Evolutionary conservation across 2,329 filamentous ascomycete species (phyloP).

Genomic region (Monosporascus sp.): DNA sequence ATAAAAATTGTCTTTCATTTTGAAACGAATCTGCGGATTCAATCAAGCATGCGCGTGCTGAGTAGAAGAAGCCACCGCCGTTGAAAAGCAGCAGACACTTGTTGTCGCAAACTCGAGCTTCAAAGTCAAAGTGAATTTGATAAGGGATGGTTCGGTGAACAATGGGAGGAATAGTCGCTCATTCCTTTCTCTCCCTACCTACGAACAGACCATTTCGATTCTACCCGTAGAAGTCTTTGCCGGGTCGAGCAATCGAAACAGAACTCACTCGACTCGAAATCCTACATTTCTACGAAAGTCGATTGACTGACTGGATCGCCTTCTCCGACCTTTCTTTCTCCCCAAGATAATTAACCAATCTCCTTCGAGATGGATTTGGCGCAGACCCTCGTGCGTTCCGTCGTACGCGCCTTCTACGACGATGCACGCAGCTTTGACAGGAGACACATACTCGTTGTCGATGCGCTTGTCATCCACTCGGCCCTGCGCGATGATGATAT

Average conservation of each 20-base stretch:
- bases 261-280: too few relatives aligned
- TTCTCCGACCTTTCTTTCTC: neutral
- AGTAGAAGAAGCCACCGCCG: too few relatives aligned
- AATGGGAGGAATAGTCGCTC: neutral
- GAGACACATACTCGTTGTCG: slow-evolving; percentile 69
- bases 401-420: slow-evolving; percentile 73
- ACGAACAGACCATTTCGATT: neutral
- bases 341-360: neutral
- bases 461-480: slow-evolving; percentile 70
- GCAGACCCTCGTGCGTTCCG: slow-evolving; percentile 79
- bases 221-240: neutral
- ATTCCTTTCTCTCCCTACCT: neutral
- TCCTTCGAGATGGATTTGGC: slow-evolving; percentile 42
- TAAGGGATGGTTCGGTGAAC: neutral
- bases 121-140: neutral
- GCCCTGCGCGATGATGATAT: slow-evolving; percentile 83
- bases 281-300: too few relatives aligned
- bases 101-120: neutral
- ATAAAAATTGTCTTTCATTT: neutral
- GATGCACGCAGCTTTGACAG: slow-evolving; percentile 52
- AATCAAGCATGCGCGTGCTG: neutral
- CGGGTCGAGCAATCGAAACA: neutral
- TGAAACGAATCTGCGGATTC: neutral
- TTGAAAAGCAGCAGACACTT: neutral
- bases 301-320: neutral